Percentiles rank a stretch among this genome's conserved stretches.
Evolutionary conservation across 768 basidiomycete genomes (phyloP).

Genomic region (Imleria badia): DNA sequence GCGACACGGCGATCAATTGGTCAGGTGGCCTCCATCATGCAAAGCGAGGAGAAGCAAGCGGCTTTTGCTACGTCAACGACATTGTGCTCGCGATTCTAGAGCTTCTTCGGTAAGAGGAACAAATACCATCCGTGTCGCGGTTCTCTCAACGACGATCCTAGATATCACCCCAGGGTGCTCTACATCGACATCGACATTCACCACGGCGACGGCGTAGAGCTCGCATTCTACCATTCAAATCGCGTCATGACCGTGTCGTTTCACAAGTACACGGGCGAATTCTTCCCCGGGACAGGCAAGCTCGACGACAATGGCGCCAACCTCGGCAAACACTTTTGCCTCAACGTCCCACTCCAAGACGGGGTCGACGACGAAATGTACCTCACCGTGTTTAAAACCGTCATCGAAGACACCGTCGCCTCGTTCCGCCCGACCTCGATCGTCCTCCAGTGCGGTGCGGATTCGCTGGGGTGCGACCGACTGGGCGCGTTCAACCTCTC

Average conservation of each 20-base stretch:
- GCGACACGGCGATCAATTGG: slow-evolving; percentile 99
- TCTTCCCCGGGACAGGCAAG: slow-evolving; percentile 97
- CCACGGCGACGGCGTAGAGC: slow-evolving; percentile 97
- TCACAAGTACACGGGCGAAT: slow-evolving; percentile 98
- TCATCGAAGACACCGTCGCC: slow-evolving; percentile 91
- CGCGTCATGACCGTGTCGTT: slow-evolving; percentile 99
- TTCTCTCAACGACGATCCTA: slow-evolving; percentile 30
- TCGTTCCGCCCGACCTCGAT: slow-evolving; percentile 88
- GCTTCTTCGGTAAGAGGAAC: slow-evolving; percentile 63
- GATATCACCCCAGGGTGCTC: slow-evolving; percentile 89
- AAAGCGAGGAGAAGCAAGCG: slow-evolving; percentile 96
- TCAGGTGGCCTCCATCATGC: slow-evolving; percentile 98
- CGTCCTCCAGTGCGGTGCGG: slow-evolving; percentile 96
- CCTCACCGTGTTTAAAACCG: slow-evolving; percentile 90
- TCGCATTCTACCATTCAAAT: slow-evolving; percentile 96
- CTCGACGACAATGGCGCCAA: slow-evolving; percentile 88
- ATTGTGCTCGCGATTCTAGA: slow-evolving; percentile 94
- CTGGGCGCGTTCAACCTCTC: slow-evolving; percentile 97
- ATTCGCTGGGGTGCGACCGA: slow-evolving; percentile 92
- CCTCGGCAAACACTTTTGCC: slow-evolving; percentile 90
- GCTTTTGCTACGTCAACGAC: slow-evolving; percentile 98
- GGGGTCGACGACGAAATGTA: slow-evolving; percentile 99
- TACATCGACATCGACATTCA: slow-evolving; percentile 99
- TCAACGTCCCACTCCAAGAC: slow-evolving; percentile 94
- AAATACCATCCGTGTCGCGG: neutral